Evolutionary conservation across 345 rosid species (phyloP), one percentile per base, ranked within the genome.

Genomic region (Rhizophora apiculata): DNA sequence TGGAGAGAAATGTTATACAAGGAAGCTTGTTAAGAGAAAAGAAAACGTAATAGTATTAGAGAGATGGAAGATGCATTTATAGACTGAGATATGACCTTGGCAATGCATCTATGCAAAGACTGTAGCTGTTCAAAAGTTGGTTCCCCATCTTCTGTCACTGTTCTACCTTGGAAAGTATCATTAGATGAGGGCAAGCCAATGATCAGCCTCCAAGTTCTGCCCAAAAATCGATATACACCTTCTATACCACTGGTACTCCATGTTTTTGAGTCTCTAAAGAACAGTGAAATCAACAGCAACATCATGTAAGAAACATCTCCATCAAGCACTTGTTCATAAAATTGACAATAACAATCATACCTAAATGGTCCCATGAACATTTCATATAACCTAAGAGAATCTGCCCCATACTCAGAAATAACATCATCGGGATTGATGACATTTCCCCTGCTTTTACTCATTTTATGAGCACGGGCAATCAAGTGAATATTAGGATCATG

Each of bases 361-460:
- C 97, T 84, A 74, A 94, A 89, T 34, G 97, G 98, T 77, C 98
- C 98, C 97, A 94, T 91, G 85, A 94, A 94, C 97, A 94, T 94
- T 76, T 94, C 98, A 64, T 94, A 94, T 49, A 94, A 75, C 21
- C 98, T 85, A 74, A 94, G 91, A 79, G 97, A 91, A 84, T 94
- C 98, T 48, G 97, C 97, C 74, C 98, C 98, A 69, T 85, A 89
- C 81, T 85, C 93, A n/a, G 68, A 78, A 67, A 91, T 88, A 72
- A 91, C 88, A 69, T 89, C 97, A 76, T 88, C 97, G 37, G 98
- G 97, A 77, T 91, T 94, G 70, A 94, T 88, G 16, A 94, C 98
- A 77, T 94, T 94, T 72, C 97, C 98, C 83, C 95, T 85, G 78
- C 98, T 91, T 86, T 91, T 94, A 79, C 98, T 91, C 98, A 91